These are phyloP conservation scores for Lactuca sativa DNA, from an alignment of 129 eudicot species.

Conservation along the genomic window DNA sequence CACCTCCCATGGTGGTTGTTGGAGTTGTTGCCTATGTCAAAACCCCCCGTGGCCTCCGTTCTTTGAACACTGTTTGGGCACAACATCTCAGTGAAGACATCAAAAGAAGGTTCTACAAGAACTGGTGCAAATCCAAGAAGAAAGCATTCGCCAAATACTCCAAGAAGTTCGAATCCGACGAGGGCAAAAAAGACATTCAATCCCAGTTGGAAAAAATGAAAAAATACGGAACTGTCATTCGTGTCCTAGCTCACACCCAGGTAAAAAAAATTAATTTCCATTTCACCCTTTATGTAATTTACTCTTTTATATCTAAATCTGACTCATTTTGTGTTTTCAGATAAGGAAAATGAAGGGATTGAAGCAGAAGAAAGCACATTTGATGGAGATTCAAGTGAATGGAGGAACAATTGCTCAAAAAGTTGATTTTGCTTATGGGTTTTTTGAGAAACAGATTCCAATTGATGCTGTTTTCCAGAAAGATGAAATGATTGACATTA, in stretches of 20 bases:
- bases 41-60: slow-evolving; percentile 29
- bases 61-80: slow-evolving; percentile 26
- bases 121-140: slow-evolving; percentile 59
- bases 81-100: slow-evolving; percentile 52
- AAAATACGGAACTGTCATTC: slow-evolving; percentile 58
- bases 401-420: slow-evolving; percentile 68
- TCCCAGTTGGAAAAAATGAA: slow-evolving; percentile 69
- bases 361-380: slow-evolving; percentile 79
- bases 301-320: neutral
- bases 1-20: slow-evolving; percentile 31
- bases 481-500: slow-evolving; percentile 74
- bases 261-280: neutral
- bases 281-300: too few relatives aligned
- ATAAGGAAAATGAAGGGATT: slow-evolving; percentile 75
- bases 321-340: slow-evolving; percentile 13
- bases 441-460: slow-evolving; percentile 68
- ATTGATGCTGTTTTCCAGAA: slow-evolving; percentile 74
- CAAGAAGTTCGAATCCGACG: slow-evolving; percentile 52
- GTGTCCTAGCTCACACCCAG: slow-evolving; percentile 71
- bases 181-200: slow-evolving; percentile 64
- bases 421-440: slow-evolving; percentile 63
- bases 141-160: slow-evolving; percentile 56
- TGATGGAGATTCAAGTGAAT: slow-evolving; percentile 75
- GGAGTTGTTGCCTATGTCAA: slow-evolving; percentile 28
- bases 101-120: slow-evolving; percentile 33